A percentile compares a stretch with the other conserved stretches of the same genome.
These are phyloP conservation scores for Corniculantispora saksenae DNA, from an alignment of 2,329 filamentous ascomycete species.

Conservation along the genomic window DNA sequence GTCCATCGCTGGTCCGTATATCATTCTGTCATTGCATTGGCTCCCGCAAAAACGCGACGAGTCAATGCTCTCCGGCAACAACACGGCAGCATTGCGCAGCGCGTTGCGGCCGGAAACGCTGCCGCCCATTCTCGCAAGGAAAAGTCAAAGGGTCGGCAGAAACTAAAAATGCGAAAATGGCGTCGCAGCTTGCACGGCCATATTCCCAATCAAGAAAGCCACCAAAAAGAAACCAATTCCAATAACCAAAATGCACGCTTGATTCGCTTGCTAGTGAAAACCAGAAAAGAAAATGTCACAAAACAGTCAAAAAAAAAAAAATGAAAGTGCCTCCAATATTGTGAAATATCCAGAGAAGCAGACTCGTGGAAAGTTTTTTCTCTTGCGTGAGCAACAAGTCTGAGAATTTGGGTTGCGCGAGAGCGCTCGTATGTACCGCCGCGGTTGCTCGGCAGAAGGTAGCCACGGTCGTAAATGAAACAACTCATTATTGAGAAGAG, in stretches of 20 bases:
- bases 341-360: slow-evolving; percentile 29
- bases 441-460: slow-evolving; percentile 26
- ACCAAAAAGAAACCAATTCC: slow-evolving; percentile 29
- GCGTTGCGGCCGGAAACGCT: not conserved
- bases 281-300: slow-evolving; percentile 21
- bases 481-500: slow-evolving; percentile 21
- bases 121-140: not conserved
- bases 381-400: slow-evolving; percentile 53
- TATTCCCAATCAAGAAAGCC: slow-evolving; percentile 22
- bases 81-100: not conserved
- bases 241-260: slow-evolving; percentile 24
- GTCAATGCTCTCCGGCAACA: not conserved
- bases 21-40: slow-evolving; percentile 10
- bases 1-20: slow-evolving; percentile 14
- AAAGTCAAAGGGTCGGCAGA: not conserved
- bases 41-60: not conserved
- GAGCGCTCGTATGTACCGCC: slow-evolving; percentile 34
- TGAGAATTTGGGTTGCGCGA: slow-evolving; percentile 34
- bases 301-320: slow-evolving; percentile 29
- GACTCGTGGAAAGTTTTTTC: slow-evolving; percentile 19
- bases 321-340: slow-evolving; percentile 31
- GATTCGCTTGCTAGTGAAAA: slow-evolving; percentile 22
- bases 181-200: not conserved
- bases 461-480: slow-evolving; percentile 20
- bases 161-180: not conserved